These are phyloP conservation scores for Alternaria gaisen DNA, from an alignment of 2,329 filamentous ascomycete species.

Conservation along the genomic window DNA sequence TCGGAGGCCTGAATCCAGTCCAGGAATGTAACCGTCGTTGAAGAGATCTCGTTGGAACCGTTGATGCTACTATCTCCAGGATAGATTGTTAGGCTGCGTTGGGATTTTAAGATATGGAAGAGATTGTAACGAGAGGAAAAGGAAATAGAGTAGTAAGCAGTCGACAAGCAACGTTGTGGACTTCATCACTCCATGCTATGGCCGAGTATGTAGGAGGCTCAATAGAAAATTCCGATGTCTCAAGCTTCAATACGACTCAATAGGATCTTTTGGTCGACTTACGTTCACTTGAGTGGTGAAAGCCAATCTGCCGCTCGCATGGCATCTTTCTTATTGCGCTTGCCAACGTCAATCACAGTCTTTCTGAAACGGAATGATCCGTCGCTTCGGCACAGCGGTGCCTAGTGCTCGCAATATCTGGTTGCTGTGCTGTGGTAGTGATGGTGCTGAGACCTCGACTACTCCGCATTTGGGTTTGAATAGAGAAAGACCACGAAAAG, in stretches of 20 bases:
- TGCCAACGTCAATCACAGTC: slow-evolving; percentile 8
- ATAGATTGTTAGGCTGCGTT: slow-evolving; percentile 4
- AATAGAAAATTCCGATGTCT: slow-evolving; percentile 23
- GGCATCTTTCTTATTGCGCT: slow-evolving; percentile 2
- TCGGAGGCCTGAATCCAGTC: not conserved
- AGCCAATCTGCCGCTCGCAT: slow-evolving; percentile 10
- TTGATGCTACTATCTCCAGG: slow-evolving; percentile 8
- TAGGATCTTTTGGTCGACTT: slow-evolving; percentile 26
- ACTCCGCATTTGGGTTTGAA: slow-evolving; percentile 46
- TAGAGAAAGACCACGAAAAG: slow-evolving; percentile 30
- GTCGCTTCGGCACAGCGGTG: slow-evolving; percentile 7
- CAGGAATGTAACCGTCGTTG: not conserved
- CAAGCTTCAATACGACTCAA: slow-evolving; percentile 37
- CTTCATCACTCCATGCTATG: not conserved
- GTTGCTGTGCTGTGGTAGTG: slow-evolving; percentile 15
- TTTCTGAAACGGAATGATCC: slow-evolving; percentile 15
- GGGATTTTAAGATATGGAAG: not conserved
- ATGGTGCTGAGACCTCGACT: slow-evolving; percentile 25
- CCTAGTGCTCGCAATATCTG: slow-evolving; percentile 1
- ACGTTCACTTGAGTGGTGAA: slow-evolving; percentile 23
- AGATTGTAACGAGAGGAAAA: slow-evolving; percentile 1
- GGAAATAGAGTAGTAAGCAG: not conserved
- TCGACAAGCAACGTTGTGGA: not conserved
- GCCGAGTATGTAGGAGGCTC: not conserved
- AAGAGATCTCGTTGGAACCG: not conserved